Base-by-base conservation (phyloP, 2,329 filamentous ascomycete species). In the Tothia fuscella region DNA sequence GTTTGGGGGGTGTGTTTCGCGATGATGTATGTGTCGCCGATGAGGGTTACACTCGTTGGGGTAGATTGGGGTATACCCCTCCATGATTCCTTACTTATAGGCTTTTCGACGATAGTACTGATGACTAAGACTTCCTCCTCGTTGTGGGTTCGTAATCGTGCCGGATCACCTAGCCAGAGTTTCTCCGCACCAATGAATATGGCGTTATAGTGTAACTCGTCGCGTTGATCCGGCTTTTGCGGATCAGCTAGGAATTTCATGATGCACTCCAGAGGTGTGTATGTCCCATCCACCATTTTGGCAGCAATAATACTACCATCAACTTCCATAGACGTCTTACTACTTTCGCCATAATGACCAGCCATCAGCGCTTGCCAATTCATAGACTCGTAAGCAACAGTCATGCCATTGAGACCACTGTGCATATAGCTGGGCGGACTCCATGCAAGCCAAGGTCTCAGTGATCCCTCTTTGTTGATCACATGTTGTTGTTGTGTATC, bases 371-470 rank as follows among this genome's bases (percentile, higher is more conserved):
- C 62, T 26, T 62, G 56, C 71, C 72, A 76, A 46, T 73, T 66
- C 4, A 71, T 63, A 38, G 60, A 61, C 14, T 70, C 65, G 49
- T 68, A 76, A 4, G 55, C 58, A 3, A 65, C 51, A 3, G 59
- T 51, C 0, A 54, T 49, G 16, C 62, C 54, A 38, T 65, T 64
- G 3, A 76, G 53, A 7, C 50, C 56, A 12, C 53, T 48, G 42
- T 66, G 62, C 2, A 69, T 73, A 42, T 66, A 70, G n/a, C 50
- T 52, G 1, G 72, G 72, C 10, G 71, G 65, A 38, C 66, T 72
- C 72, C 71, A 76, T 1, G 72, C 71, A 21, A 76, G 61, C 71
- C 71, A 76, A 0, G 72, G 72, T 28, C 72, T 64, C 28, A 76
- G 57, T 10, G 61, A 53, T 4, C 54, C 51, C 41, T 71, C 61